Evolutionary conservation across 306 rosid species (phyloP).

Genomic region (Vicia villosa): DNA sequence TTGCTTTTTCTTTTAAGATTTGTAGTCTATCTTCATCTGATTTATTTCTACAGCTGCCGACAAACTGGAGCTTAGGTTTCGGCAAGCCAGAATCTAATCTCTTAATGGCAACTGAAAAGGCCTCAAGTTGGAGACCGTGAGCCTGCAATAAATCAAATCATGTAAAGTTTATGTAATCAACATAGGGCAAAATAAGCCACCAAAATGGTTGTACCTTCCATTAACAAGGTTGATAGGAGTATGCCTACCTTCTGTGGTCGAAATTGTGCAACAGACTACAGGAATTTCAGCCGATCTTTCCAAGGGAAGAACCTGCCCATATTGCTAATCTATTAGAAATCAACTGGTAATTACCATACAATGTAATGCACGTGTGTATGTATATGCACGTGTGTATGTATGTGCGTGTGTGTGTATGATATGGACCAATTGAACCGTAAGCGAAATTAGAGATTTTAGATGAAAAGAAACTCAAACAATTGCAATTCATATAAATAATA

Average conservation of each 20-base stretch:
- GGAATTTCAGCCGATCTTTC: conserved; percentile 62
- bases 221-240: conserved; percentile 52
- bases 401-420: too few relatives aligned
- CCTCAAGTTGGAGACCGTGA: conserved; percentile 91
- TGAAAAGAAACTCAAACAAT: too few relatives aligned
- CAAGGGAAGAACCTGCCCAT: conserved; percentile 80
- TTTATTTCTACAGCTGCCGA: conserved; percentile 91
- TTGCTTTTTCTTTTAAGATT: conserved; percentile 62
- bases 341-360: conserved; percentile 25
- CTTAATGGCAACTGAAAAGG: conserved; percentile 73
- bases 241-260: conserved; percentile 96
- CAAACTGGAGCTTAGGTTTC: conserved; percentile 84
- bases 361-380: neutral
- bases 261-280: conserved; percentile 88
- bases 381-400: too few relatives aligned
- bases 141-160: conserved; percentile 62
- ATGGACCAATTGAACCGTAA: too few relatives aligned
- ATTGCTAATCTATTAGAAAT: conserved; percentile 40
- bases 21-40: conserved; percentile 86
- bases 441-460: too few relatives aligned
- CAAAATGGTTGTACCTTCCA: conserved; percentile 46
- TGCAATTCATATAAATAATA: too few relatives aligned
- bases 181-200: conserved; percentile 49
- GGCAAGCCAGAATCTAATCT: conserved; percentile 55
- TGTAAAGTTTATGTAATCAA: conserved; percentile 34